A percentile compares a stretch with the other conserved stretches of the same genome.
These are phyloP conservation scores for Achaetomium macrosporum DNA, from an alignment of 2,329 filamentous ascomycete species.

Conservation along the genomic window DNA sequence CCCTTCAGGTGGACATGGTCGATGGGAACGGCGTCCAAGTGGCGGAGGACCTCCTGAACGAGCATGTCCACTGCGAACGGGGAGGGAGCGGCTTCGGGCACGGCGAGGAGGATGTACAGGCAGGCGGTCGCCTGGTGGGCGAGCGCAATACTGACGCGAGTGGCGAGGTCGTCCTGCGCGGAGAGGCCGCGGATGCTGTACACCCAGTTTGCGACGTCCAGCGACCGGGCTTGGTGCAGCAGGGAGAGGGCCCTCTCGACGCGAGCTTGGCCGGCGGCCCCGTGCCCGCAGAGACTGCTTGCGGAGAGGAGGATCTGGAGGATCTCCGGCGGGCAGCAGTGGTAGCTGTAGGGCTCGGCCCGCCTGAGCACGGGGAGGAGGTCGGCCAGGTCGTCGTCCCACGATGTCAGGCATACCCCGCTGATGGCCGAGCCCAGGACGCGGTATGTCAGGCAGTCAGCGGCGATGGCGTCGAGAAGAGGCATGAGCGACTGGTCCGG, in stretches of 20 bases:
- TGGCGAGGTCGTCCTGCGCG: constrained; percentile 31
- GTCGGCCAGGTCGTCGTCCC: constrained; percentile 34
- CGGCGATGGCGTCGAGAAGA: constrained; percentile 41
- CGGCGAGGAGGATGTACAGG: constrained; percentile 41
- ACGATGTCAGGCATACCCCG: constrained; percentile 23
- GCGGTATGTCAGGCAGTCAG: constrained; percentile 45
- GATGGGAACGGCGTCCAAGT: constrained; percentile 42
- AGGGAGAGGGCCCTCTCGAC: constrained; percentile 15
- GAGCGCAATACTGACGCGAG: constrained; percentile 36
- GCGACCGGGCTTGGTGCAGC: constrained; percentile 33
- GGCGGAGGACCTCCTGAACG: constrained; percentile 40
- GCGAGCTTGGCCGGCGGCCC: not conserved
- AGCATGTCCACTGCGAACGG: constrained; percentile 31
- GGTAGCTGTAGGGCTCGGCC: constrained; percentile 41
- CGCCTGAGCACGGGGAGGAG: constrained; percentile 35
- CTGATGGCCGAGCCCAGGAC: constrained; percentile 42
- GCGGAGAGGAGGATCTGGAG: constrained; percentile 40
- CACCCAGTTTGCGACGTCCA: constrained; percentile 40
- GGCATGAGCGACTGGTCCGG: constrained; percentile 29
- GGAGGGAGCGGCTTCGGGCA: constrained; percentile 19
- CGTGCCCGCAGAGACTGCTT: constrained; percentile 32
- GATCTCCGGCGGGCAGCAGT: constrained; percentile 41
- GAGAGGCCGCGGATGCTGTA: constrained; percentile 32
- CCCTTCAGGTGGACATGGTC: constrained; percentile 50
- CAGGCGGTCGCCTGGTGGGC: constrained; percentile 41